Evolutionary conservation across 805 yeast species (phyloP).

Genomic region (Lachancea thermotolerans): DNA sequence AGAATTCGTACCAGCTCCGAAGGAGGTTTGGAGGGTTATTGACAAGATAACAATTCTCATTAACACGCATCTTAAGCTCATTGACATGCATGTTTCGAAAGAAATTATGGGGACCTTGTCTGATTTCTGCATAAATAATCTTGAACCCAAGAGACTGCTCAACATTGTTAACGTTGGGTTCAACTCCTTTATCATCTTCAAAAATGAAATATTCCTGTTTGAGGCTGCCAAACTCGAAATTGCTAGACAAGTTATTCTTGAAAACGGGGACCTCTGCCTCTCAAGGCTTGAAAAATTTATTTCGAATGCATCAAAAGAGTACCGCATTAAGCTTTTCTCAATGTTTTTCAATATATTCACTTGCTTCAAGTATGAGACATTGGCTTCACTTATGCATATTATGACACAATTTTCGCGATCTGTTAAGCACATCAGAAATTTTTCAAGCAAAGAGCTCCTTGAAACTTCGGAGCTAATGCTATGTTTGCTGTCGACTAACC

Average conservation of each 20-base stretch:
- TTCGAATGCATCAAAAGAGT: conserved; percentile 8
- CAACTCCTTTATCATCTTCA: conserved; percentile 19
- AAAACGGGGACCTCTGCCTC: conserved; percentile 1
- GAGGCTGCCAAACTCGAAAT: conserved; percentile 13
- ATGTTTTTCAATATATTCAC: conserved; percentile 19
- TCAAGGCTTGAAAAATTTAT: conserved; percentile 21
- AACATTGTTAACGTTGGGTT: conserved; percentile 25
- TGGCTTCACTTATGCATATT: background rate
- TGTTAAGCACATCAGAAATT: background rate
- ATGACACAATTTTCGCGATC: background rate
- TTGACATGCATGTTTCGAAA: background rate
- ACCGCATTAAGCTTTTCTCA: conserved; percentile 14
- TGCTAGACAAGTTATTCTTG: conserved; percentile 6
- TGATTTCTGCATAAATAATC: conserved; percentile 14
- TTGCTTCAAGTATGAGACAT: conserved; percentile 3
- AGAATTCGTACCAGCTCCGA: background rate
- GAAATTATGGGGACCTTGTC: conserved; percentile 10
- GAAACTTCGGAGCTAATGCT: conserved; percentile 21
- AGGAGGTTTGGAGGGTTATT: conserved; percentile 8
- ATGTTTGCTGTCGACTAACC: conserved; percentile 15
- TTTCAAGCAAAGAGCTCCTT: background rate
- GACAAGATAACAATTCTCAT: conserved; percentile 20
- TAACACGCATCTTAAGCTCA: conserved; percentile 12
- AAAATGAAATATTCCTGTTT: conserved; percentile 11
- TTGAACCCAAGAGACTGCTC: conserved; percentile 20